Conservation (phyloP, 305 asterid genomes). For the Rubia occidens region DNA sequence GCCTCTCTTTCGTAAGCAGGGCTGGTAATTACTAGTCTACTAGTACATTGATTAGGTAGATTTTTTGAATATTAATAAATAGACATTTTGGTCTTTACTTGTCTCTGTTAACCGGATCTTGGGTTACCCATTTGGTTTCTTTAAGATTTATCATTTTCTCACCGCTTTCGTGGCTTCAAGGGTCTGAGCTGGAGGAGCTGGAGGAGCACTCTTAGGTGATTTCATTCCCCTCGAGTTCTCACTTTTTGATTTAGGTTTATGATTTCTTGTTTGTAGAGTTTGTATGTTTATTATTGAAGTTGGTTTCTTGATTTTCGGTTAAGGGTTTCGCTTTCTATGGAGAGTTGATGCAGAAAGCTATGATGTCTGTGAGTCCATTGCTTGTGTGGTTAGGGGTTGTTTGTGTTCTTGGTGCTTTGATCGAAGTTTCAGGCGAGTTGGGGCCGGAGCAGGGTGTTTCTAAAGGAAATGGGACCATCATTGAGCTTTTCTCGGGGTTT, state of each 20-base stretch:
- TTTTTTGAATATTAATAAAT: neutral
- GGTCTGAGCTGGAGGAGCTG: neutral
- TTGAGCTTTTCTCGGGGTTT: neutral
- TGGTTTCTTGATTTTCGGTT: neutral
- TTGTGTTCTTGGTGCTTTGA: slow-evolving; percentile 5
- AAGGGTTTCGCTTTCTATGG: neutral
- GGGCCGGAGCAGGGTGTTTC: slow-evolving; percentile 5
- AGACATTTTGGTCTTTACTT: neutral
- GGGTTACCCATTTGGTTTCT: neutral
- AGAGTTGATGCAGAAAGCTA: neutral
- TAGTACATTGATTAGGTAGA: neutral
- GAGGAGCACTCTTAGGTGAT: neutral
- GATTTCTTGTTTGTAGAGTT: neutral
- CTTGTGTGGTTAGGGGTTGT: slow-evolving; percentile 1
- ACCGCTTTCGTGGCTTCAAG: neutral
- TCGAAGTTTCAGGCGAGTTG: slow-evolving; percentile 4
- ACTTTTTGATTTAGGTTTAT: neutral
- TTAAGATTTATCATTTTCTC: neutral
- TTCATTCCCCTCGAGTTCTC: neutral
- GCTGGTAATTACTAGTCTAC: neutral
- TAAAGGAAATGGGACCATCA: slow-evolving; percentile 1
- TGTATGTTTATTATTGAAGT: neutral
- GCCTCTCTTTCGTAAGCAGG: neutral
- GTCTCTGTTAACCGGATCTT: slow-evolving; percentile 1
- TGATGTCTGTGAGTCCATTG: slow-evolving; percentile 9